phyloP scores from a whole-genome alignment of 495 filamentous ascomycete species.

The Penicillium lividum region DNA sequence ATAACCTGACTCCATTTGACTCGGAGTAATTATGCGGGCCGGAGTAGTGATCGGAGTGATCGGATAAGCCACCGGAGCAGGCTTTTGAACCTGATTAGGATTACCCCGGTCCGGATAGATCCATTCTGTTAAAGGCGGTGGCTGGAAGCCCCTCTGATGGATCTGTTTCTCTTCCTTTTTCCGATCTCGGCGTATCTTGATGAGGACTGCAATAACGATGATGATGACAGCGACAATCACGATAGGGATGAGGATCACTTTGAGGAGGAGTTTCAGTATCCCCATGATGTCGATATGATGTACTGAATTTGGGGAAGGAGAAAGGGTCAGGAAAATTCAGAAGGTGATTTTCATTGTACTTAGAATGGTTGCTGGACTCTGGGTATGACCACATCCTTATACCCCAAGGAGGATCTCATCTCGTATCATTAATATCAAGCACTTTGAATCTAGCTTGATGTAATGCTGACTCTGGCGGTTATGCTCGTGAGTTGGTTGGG shows the following conservation, averaged over 20 bases:
- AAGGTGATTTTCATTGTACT: neutral
- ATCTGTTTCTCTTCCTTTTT: constrained; percentile 16
- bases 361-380: neutral
- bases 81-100: constrained; percentile 13
- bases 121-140: constrained; percentile 21
- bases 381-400: neutral
- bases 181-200: constrained; percentile 14
- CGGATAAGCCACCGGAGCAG: constrained; percentile 9
- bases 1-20: constrained; percentile 11
- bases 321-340: neutral
- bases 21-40: neutral
- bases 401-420: neutral
- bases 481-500: constrained; percentile 4
- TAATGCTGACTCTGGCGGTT: neutral
- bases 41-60: neutral
- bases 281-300: constrained; percentile 38
- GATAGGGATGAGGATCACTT: constrained; percentile 40
- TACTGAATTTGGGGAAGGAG: neutral
- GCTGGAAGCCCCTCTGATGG: constrained; percentile 13
- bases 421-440: neutral
- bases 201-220: constrained; percentile 8
- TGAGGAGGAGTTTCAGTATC: constrained; percentile 59
- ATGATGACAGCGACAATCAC: constrained; percentile 12
- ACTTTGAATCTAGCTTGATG: neutral
- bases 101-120: constrained; percentile 2